Base-by-base conservation (phyloP, 169 alveolate genomes). In the Amoebophrya sp. region DNA sequence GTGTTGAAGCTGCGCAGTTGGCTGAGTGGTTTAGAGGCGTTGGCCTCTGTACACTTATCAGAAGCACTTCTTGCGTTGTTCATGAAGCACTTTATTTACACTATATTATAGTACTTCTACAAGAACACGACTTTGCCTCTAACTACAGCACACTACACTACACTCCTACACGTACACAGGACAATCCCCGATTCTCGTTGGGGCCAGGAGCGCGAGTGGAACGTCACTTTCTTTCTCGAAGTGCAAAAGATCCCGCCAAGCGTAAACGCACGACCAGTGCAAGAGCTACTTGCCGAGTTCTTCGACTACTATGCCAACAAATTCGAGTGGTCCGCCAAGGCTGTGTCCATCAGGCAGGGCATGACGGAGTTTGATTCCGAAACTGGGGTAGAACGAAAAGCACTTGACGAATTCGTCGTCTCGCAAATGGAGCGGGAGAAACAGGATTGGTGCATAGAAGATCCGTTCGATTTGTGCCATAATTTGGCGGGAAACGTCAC, bases 401-500 rank as follows among this genome's bases (percentile, higher is more conserved):
- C 18, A 65, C 83, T 65, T 29, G 83, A 65, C 83, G 33, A 1
- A 1, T 65, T 26, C 83, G n/a, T 65, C 83, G 2, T 18, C 18
- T 26, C 18, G 39, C n/a, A n/a, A n/a, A n/a, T n/a, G n/a, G 39
- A 1, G 33, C 18, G n/a, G 33, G 83, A 65, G 2, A 29, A 65
- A 36, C 18, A 36, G 39, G 83, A 36, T 36, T 65, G 83, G 83
- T 65, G n/a, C 83, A 36, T 65, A 12, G 83, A 65, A 36, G 83
- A 65, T 36, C 83, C 83, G 39, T 65, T 65, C 26, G 83, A 65
- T 26, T 26, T 65, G 83, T 65, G 83, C 26, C 83, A 65, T 36
- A 65, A 65, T 36, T 26, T 65, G 36, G 83, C 83, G 83, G 83
- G 83, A 65, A 65, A 65, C 83, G 83, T 65, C 36, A 65, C 83